These are phyloP conservation scores for Aspergillus leporis DNA, from an alignment of 495 filamentous ascomycete genomes.

Conservation along the genomic window DNA sequence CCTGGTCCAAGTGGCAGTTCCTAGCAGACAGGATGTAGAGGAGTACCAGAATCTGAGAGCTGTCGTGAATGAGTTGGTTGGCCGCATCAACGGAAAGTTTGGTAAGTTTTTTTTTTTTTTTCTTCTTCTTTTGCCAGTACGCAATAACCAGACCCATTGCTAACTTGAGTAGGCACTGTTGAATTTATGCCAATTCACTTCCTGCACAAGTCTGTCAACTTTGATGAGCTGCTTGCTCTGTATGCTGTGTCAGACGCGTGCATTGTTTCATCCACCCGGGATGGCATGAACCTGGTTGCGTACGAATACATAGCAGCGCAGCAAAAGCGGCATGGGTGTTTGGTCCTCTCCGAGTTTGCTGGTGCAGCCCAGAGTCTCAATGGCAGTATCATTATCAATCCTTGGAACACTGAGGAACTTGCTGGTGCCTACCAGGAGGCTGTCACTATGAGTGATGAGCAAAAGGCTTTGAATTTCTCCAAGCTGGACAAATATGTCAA, in stretches of 20 bases:
- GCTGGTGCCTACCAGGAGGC: constrained; percentile 91
- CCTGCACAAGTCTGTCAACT: constrained; percentile 89
- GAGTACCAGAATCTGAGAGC: constrained; percentile 95
- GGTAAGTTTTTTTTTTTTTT: constrained; percentile 47
- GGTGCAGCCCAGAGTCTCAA: constrained; percentile 92
- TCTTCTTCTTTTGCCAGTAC: no score
- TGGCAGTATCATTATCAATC: constrained; percentile 90
- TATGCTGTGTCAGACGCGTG: constrained; percentile 94
- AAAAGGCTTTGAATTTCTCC: constrained; percentile 78
- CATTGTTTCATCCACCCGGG: constrained; percentile 92
- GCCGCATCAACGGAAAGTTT: constrained; percentile 92
- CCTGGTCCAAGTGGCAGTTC: constrained; percentile 92
- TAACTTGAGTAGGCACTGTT: constrained; percentile 62
- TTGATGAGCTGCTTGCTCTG: constrained; percentile 89
- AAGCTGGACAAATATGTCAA: constrained; percentile 93
- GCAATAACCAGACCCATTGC: not conserved
- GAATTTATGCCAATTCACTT: constrained; percentile 99
- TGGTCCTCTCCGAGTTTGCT: constrained; percentile 95
- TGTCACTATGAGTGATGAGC: constrained; percentile 88
- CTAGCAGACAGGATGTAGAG: constrained; percentile 91
- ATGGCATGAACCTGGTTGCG: constrained; percentile 98
- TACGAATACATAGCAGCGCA: constrained; percentile 98
- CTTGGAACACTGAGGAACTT: constrained; percentile 96
- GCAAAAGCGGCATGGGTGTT: constrained; percentile 79
- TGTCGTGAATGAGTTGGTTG: constrained; percentile 92